phyloP scores from a whole-genome alignment of 495 filamentous ascomycete species.

The Pseudoneurospora amorphoporcata region DNA sequence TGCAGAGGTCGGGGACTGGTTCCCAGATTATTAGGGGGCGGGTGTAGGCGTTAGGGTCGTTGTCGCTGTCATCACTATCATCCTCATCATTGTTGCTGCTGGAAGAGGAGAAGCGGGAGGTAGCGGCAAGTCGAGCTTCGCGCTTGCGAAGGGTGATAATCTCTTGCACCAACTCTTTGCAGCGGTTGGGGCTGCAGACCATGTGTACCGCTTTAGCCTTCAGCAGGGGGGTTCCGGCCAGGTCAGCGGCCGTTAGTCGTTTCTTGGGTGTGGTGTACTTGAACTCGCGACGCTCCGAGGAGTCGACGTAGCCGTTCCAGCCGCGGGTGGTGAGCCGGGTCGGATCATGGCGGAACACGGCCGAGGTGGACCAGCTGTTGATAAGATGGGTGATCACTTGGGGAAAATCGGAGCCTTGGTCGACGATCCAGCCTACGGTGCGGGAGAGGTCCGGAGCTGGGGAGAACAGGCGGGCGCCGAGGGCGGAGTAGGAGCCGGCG shows the following conservation, averaged over 20 bases:
- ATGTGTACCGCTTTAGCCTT: conserved; percentile 73
- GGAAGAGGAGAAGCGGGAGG: background rate
- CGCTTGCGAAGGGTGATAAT: conserved; percentile 40
- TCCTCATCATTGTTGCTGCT: conserved; percentile 8
- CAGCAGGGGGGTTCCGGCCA: conserved; percentile 42
- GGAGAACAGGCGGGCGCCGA: conserved; percentile 82
- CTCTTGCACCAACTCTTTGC: conserved; percentile 55
- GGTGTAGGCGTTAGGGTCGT: conserved; percentile 12
- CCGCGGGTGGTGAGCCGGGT: conserved; percentile 72
- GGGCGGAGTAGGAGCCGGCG: conserved; percentile 72
- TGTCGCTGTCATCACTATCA: background rate
- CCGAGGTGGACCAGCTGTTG: conserved; percentile 60
- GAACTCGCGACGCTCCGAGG: conserved; percentile 54
- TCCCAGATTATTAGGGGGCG: conserved; percentile 86
- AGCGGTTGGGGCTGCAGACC: conserved; percentile 73
- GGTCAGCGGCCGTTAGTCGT: conserved; percentile 47
- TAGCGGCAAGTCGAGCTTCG: background rate
- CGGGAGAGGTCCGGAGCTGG: conserved; percentile 42
- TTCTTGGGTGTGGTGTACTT: conserved; percentile 80
- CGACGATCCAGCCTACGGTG: conserved; percentile 79
- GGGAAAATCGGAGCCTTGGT: conserved; percentile 82
- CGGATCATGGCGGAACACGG: conserved; percentile 54
- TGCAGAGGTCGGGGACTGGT: conserved; percentile 82
- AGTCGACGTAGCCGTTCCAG: conserved; percentile 72
- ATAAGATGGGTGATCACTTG: conserved; percentile 49